These are phyloP conservation scores for Mallotus repandus DNA, from an alignment of 441 rosid genomes.

Conservation along the genomic window DNA sequence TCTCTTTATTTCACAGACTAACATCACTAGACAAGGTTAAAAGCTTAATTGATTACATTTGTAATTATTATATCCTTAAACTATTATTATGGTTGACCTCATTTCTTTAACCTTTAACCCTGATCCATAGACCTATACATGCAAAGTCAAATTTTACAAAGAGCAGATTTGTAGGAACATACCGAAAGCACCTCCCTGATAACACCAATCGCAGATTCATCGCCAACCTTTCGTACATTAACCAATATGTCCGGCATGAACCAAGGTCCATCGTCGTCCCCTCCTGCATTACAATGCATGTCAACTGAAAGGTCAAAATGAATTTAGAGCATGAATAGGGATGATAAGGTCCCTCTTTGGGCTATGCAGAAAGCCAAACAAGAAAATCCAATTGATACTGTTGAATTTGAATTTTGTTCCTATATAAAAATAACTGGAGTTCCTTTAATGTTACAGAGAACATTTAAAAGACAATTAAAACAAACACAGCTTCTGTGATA, in stretches of 20 bases:
- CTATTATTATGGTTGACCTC: too few species aligned
- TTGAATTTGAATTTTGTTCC: neutral
- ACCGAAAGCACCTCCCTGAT: constrained; percentile 80
- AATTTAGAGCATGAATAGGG: neutral
- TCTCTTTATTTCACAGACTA: too few species aligned
- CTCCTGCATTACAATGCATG: constrained; percentile 48
- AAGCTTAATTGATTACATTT: too few species aligned
- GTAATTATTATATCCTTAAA: too few species aligned
- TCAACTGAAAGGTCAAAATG: neutral
- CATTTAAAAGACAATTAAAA: neutral
- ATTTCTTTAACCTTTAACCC: too few species aligned
- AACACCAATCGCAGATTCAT: constrained; percentile 61
- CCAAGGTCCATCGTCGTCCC: constrained; percentile 81
- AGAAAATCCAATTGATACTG: neutral
- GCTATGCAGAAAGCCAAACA: constrained; percentile 3
- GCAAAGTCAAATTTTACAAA: neutral
- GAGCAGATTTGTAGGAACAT: constrained; percentile 26
- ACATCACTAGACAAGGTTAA: too few species aligned
- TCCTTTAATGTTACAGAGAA: neutral
- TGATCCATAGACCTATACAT: too few species aligned
- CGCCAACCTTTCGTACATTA: constrained; percentile 64
- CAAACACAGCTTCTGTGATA: neutral
- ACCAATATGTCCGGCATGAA: constrained; percentile 89
- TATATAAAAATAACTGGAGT: neutral
- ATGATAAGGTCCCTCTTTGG: neutral